These are phyloP conservation scores for Camellia sinensis DNA, from an alignment of 148 eudicot species.

Conservation along the genomic window DNA sequence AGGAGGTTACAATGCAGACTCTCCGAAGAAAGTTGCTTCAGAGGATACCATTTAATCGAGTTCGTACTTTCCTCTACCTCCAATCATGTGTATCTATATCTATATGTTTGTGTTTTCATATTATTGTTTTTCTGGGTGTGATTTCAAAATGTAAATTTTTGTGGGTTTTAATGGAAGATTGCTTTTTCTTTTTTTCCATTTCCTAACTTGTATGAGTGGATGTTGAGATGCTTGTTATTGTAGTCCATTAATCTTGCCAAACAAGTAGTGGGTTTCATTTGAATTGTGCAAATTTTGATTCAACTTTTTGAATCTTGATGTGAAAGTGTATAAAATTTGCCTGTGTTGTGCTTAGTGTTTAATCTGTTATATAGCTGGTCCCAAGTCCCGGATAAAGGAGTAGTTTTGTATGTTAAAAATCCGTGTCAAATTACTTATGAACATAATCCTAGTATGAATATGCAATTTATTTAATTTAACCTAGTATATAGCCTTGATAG, in stretches of 20 bases:
- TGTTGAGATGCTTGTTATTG: not conserved
- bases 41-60: conserved; percentile 32
- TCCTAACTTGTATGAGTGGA: not conserved
- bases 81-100: not conserved
- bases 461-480: too few species aligned
- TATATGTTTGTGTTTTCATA: not conserved
- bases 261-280: not conserved
- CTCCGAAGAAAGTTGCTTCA: conserved; percentile 33
- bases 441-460: too few species aligned
- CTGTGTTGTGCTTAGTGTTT: too few species aligned
- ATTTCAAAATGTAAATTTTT: not conserved
- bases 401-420: too few species aligned
- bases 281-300: not conserved
- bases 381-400: too few species aligned
- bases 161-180: not conserved
- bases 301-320: conserved; percentile 2
- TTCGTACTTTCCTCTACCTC: conserved; percentile 24
- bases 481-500: too few species aligned
- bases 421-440: too few species aligned
- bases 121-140: not conserved
- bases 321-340: not conserved
- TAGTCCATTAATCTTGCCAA: not conserved
- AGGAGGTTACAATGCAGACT: conserved; percentile 35
- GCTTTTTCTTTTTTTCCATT: not conserved
- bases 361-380: too few species aligned